Conservation (phyloP, 441 rosid species). For the Dalechampia spathulata region DNA sequence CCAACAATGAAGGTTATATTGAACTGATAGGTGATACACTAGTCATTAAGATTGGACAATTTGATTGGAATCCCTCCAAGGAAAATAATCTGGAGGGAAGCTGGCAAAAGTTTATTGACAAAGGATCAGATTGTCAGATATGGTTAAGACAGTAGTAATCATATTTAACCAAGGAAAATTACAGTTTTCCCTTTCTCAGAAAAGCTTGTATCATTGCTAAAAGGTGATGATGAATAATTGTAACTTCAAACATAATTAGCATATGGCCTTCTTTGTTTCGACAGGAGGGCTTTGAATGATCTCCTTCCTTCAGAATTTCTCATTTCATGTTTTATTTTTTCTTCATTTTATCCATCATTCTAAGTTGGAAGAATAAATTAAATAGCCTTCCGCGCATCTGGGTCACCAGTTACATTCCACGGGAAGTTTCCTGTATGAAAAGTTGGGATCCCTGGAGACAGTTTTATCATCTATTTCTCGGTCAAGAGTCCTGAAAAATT, state of each 20-base stretch:
- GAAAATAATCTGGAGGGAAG: conserved; percentile 38
- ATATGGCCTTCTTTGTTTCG: too few species aligned
- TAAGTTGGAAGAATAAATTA: too few species aligned
- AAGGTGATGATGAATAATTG: not conserved
- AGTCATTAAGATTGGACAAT: conserved; percentile 38
- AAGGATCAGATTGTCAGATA: conserved; percentile 32
- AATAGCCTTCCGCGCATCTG: conserved; percentile 22
- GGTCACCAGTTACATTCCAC: conserved; percentile 31
- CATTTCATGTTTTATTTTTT: too few species aligned
- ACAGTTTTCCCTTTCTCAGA: not conserved
- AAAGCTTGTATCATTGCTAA: not conserved
- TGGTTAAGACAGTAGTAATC: conserved; percentile 33
- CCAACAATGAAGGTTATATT: conserved; percentile 43
- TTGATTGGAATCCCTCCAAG: conserved; percentile 46
- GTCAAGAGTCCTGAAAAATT: conserved; percentile 34
- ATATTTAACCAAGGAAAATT: not conserved
- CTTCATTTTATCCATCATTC: too few species aligned
- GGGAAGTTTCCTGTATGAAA: conserved; percentile 31
- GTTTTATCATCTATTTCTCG: conserved; percentile 17
- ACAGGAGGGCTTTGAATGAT: too few species aligned
- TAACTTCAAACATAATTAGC: too few species aligned
- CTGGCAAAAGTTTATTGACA: conserved; percentile 40
- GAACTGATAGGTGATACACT: conserved; percentile 33
- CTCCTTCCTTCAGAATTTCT: too few species aligned
- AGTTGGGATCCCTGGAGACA: conserved; percentile 32